phyloP scores from a whole-genome alignment of 202 grass and related monocot species.

The Dendrocalamus latiflorus region DNA sequence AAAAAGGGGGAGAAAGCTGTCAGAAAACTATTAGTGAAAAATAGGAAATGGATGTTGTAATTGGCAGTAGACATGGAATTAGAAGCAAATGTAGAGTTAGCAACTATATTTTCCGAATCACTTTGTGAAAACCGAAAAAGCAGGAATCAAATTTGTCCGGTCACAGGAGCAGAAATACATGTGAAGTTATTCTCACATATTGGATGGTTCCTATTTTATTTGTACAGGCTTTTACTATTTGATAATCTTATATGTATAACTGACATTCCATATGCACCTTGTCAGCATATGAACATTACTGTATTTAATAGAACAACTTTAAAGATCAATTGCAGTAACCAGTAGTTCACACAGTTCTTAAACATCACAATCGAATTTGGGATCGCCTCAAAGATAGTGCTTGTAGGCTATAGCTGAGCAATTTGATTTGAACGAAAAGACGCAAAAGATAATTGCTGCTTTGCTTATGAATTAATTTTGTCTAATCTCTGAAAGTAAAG shows the following conservation, averaged over 20 bases:
- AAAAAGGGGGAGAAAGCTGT: background rate
- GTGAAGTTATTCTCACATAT: background rate
- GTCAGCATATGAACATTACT: background rate
- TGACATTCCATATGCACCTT: background rate
- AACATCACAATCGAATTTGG: background rate
- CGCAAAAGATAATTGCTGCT: background rate
- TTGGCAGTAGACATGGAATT: background rate
- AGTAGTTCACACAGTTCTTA: background rate
- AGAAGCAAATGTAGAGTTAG: background rate
- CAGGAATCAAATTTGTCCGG: background rate
- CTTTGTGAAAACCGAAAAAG: background rate
- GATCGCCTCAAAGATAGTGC: background rate
- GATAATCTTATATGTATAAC: background rate
- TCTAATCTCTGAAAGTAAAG: too few relatives aligned
- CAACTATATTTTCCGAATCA: background rate
- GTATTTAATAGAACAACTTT: background rate
- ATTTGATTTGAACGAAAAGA: background rate
- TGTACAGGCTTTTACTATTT: background rate
- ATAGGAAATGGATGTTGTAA: background rate
- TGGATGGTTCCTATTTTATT: constrained; percentile 3
- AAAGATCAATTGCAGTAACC: background rate
- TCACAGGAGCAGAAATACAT: background rate
- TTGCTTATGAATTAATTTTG: background rate
- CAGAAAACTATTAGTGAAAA: constrained; percentile 11
- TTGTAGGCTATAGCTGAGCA: background rate